Conservation (phyloP, 768 basidiomycete genomes). For the Polyporus arcularius region DNA sequence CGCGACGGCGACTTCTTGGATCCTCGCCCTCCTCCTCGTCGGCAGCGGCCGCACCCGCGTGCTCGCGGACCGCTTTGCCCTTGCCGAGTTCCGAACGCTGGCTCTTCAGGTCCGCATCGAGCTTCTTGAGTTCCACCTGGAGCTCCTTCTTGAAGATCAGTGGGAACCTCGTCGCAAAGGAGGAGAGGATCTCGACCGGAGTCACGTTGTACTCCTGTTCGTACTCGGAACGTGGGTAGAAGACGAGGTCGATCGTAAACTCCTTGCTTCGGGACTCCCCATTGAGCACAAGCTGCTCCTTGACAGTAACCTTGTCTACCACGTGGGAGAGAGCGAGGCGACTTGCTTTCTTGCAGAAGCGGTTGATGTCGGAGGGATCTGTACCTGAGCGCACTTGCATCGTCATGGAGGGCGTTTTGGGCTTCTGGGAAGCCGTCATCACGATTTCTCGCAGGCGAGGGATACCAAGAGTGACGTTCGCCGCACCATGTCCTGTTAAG, state of each 20-base stretch:
- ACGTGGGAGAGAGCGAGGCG: conserved; percentile 86
- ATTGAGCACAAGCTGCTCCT: conserved; percentile 70
- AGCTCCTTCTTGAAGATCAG: conserved; percentile 84
- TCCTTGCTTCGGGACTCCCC: conserved; percentile 71
- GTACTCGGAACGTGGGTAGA: conserved; percentile 89
- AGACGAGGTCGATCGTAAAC: conserved; percentile 77
- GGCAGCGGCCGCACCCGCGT: conserved; percentile 43
- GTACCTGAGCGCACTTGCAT: conserved; percentile 66
- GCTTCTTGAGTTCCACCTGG: conserved; percentile 78
- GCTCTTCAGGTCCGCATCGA: conserved; percentile 74
- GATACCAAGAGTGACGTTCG: conserved; percentile 98
- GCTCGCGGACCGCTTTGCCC: conserved; percentile 56
- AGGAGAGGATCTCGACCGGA: conserved; percentile 68
- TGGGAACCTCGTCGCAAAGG: conserved; percentile 77
- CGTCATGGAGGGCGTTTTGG: conserved; percentile 97
- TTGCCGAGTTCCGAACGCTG: conserved; percentile 85
- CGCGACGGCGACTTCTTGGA: conserved; percentile 32
- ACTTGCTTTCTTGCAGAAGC: conserved; percentile 89
- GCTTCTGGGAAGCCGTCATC: conserved; percentile 96
- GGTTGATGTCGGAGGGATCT: conserved; percentile 55
- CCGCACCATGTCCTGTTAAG: conserved; percentile 87
- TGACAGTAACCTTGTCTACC: conserved; percentile 79
- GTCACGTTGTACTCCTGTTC: conserved; percentile 77
- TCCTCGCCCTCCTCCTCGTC: conserved; percentile 60
- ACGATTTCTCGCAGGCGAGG: conserved; percentile 98